Base-by-base conservation (phyloP, 331 rosid species). In the Cydonia oblonga region DNA sequence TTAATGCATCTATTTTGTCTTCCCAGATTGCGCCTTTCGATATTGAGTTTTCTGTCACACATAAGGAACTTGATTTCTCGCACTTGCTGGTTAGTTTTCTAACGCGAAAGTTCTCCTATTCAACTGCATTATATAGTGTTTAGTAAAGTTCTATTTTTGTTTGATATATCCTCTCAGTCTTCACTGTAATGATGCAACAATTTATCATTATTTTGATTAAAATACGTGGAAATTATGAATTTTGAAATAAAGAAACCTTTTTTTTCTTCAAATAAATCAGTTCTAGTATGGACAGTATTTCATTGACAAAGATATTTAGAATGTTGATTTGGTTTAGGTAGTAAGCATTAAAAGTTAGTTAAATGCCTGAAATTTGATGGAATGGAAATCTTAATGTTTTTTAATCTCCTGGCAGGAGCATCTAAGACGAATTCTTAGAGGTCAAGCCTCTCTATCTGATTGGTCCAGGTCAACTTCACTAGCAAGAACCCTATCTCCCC, bases 1-100 rank as follows among this genome's bases (percentile, higher is more conserved):
- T 73, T 68, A 60, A 68, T 9, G 49, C 66, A n/a, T 68, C 52
- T 76, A 11, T 22, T 68, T 84, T 70, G 59, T 69, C 58, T 68
- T 51, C 80, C 77, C 92, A 95, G 99, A 95, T 95, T 70, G 97
- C 96, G 24, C 96, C 96, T 69, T 95, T 91, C 29, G 89, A 95
- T 77, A 87, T 95, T 70, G 99, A 95, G 79, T 91, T 95, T 82
- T 89, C 93, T 22, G 96, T 92, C 75, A 95, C 97, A 15, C 96
- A 95, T 78, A 95, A 95, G 90, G 99, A 95, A 75, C 99, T 95
- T 68, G 97, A 95, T 84, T 95, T 95, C 88, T 95, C 99, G 65
- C 99, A 95, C 74, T 85, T 95, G 82, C 92, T 95, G 96, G 99
- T 95, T 64, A 80, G 98, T 89, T 69, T 49, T 86, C 78, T 66